A percentile compares a stretch with the other conserved stretches of the same genome.
Conservation (phyloP, 345 rosid genomes). For the Eucalyptus paniculata region DNA sequence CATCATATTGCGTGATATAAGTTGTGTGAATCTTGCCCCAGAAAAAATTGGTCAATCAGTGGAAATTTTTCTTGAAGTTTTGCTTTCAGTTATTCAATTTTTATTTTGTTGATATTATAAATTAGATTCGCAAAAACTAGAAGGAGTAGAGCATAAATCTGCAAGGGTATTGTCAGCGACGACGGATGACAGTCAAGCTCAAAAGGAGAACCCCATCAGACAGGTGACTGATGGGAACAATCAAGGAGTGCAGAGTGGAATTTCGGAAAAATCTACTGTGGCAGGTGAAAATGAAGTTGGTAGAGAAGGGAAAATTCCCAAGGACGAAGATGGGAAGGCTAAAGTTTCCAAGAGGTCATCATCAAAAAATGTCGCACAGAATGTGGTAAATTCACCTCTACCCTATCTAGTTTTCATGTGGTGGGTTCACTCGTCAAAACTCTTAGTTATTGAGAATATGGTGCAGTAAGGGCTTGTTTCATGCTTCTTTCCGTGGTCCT, state of each 20-base stretch:
- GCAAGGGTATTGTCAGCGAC: constrained; percentile 70
- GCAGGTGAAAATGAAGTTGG: not conserved
- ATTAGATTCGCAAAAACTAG: constrained; percentile 14
- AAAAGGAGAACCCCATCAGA: constrained; percentile 27
- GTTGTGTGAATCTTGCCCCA: not conserved
- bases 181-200: constrained; percentile 26
- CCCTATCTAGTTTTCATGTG: not conserved
- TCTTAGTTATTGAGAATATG: not conserved
- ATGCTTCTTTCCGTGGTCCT: not conserved
- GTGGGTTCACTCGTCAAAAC: not conserved
- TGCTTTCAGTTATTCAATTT: not conserved
- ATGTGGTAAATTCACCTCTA: constrained; percentile 11
- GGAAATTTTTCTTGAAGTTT: not conserved
- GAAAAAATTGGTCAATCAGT: not conserved
- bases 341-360: not conserved
- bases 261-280: not conserved
- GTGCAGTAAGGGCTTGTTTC: not conserved
- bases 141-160: constrained; percentile 44
- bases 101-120: not conserved
- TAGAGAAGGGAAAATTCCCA: not conserved
- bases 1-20: not conserved
- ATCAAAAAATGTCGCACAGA: not conserved
- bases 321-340: not conserved
- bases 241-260: not conserved
- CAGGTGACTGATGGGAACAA: constrained; percentile 28